Percentiles rank a stretch among this genome's conserved stretches.
phyloP scores from a whole-genome alignment of 345 rosid genomes.

The Populus tremula region DNA sequence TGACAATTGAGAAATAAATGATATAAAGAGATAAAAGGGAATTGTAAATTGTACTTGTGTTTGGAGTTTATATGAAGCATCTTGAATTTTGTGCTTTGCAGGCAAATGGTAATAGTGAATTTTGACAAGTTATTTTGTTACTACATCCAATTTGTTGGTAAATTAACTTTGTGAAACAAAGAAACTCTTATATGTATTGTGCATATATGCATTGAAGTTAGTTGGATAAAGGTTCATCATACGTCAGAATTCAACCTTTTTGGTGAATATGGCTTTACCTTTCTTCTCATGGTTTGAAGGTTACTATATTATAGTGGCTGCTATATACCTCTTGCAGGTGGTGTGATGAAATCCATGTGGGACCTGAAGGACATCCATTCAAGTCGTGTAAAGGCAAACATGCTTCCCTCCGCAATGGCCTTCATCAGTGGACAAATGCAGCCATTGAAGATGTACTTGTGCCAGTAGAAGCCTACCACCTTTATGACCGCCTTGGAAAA shows the following conservation, averaged over 20 bases:
- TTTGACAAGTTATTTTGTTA: neutral
- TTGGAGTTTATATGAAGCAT: neutral
- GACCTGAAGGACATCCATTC: conserved; percentile 85
- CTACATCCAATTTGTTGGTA: neutral
- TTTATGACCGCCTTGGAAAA: conserved; percentile 68
- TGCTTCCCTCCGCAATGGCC: conserved; percentile 69
- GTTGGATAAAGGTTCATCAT: neutral
- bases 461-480: conserved; percentile 79
- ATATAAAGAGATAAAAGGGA: neutral
- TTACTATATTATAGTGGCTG: neutral
- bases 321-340: conserved; percentile 43
- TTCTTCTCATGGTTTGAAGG: neutral
- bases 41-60: neutral
- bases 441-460: conserved; percentile 61
- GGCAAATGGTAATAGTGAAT: neutral
- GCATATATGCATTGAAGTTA: neutral
- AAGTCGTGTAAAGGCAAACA: conserved; percentile 78
- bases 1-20: neutral
- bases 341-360: conserved; percentile 92
- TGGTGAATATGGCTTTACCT: neutral
- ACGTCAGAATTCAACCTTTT: conserved; percentile 4
- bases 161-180: neutral
- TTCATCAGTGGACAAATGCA: conserved; percentile 75
- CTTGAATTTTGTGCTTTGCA: neutral
- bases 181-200: neutral